Base-by-base conservation (phyloP, 2,329 filamentous ascomycete genomes). In the Verticillium nubilum region DNA sequence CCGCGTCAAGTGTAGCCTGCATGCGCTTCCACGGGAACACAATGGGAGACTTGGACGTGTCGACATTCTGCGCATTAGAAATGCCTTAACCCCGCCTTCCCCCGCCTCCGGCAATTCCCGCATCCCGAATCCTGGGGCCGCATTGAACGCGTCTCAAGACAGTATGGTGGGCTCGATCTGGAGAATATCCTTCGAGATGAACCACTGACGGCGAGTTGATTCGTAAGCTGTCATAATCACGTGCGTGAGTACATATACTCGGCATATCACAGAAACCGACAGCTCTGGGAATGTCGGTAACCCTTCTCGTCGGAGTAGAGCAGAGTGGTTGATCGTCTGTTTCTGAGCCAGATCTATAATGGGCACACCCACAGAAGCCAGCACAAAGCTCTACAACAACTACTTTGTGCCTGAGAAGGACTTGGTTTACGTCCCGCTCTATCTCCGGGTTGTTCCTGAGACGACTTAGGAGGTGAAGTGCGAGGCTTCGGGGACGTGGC, bases 1-100 rank as follows among this genome's bases (percentile, higher is more conserved):
- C 64, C 9, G 60, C 63, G 61, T 82, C 77, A n/a, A 83, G 64
- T 12, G 54, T 61, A 1, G 60, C 66, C 65, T 80, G 70, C 78
- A 83, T 81, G 26, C 62, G 67, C 0, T 29, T 58, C 81, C 81
- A 84, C 0, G 79, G 76, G 33, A 81, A 84, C 0, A 80, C 75
- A 31, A 82, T 74, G 0, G 76, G 73, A 3, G 75, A 78, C 9
- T 68, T 61, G 0, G 55, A 59, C 2, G 67, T 73, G 52, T 80
- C 74, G 4, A 77, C 70, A 26, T 74, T 67, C n/a, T 73, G n/a
- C n/a, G n/a, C n/a, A n/a, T n/a, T n/a, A n/a, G n/a, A n/a, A n/a
- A n/a, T n/a, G n/a, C n/a, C n/a, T n/a, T n/a, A n/a, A n/a, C n/a
- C n/a, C n/a, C n/a, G n/a, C n/a, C n/a, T n/a, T n/a, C n/a, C n/a